A percentile compares a stretch with the other conserved stretches of the same genome.
Evolutionary conservation across 129 eudicot genomes (phyloP).

Genomic region (Daucus carota): DNA sequence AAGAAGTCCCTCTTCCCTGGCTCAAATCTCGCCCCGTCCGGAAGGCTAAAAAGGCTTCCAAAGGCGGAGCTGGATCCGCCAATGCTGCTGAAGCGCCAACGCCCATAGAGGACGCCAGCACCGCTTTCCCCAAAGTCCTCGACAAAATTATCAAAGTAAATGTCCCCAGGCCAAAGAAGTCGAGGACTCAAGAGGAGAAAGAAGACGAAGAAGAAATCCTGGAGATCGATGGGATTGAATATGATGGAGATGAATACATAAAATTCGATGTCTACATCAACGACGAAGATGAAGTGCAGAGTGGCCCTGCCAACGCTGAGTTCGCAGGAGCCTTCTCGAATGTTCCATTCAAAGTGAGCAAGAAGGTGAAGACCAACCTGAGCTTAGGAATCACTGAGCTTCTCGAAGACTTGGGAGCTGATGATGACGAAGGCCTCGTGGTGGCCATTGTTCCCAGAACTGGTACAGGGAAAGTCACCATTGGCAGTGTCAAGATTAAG

Average conservation of each 20-base stretch:
- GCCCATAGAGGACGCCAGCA: not conserved
- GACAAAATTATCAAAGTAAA: constrained; percentile 1
- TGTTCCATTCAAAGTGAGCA: constrained; percentile 23
- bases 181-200: constrained; percentile 14
- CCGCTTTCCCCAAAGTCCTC: not conserved
- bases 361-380: constrained; percentile 12
- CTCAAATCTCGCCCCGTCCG: not conserved
- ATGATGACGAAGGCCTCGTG: constrained; percentile 32
- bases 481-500: constrained; percentile 38
- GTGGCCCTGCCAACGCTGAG: constrained; percentile 36
- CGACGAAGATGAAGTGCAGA: constrained; percentile 16
- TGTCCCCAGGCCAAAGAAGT: constrained; percentile 18
- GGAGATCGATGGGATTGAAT: constrained; percentile 13
- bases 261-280: constrained; percentile 22
- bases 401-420: constrained; percentile 48
- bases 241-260: constrained; percentile 4
- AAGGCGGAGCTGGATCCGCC: not conserved
- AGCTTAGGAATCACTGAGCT: constrained; percentile 32
- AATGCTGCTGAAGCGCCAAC: not conserved
- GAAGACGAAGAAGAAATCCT: constrained; percentile 18
- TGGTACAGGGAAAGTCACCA: constrained; percentile 27
- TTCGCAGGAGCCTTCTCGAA: constrained; percentile 44
- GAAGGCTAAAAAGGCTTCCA: not conserved
- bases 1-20: constrained; percentile 14
- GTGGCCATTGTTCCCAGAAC: constrained; percentile 40